These are phyloP conservation scores for Colletotrichum acutatum DNA, from an alignment of 2,329 filamentous ascomycete species.

Conservation along the genomic window DNA sequence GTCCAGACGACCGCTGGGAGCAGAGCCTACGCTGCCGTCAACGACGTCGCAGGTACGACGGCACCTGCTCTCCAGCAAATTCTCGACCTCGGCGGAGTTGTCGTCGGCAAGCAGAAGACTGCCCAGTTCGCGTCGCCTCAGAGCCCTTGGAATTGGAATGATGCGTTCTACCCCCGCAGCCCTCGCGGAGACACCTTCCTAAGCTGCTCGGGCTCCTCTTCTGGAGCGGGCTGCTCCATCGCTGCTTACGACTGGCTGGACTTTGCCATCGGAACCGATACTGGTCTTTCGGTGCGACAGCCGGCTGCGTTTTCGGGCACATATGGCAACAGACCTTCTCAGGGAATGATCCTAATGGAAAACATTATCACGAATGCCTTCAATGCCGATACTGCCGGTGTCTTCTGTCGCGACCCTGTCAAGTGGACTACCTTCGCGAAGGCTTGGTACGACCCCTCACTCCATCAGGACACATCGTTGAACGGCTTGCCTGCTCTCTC, in stretches of 20 bases:
- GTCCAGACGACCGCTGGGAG: slow-evolving; percentile 67
- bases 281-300: slow-evolving; percentile 41
- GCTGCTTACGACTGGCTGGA: slow-evolving; percentile 45
- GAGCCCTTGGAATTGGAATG: slow-evolving; percentile 58
- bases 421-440: slow-evolving; percentile 49
- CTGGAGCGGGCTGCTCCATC: slow-evolving; percentile 41
- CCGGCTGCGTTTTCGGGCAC: slow-evolving; percentile 42
- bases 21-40: slow-evolving; percentile 66
- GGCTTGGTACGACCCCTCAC: slow-evolving; percentile 48
- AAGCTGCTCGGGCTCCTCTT: slow-evolving; percentile 40
- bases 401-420: slow-evolving; percentile 40
- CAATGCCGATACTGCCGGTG: slow-evolving; percentile 42
- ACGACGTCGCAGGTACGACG: slow-evolving; percentile 56
- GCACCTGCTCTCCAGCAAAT: slow-evolving; percentile 64
- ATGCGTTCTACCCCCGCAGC: slow-evolving; percentile 54
- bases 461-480: slow-evolving; percentile 46
- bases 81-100: slow-evolving; percentile 67
- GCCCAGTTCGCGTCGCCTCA: slow-evolving; percentile 55
- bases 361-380: slow-evolving; percentile 40
- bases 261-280: slow-evolving; percentile 38
- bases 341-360: slow-evolving; percentile 40
- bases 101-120: slow-evolving; percentile 65
- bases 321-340: slow-evolving; percentile 43
- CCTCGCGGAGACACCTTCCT: slow-evolving; percentile 60
- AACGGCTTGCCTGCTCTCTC: slow-evolving; percentile 49